These are phyloP conservation scores for Salix suchowensis DNA, from an alignment of 345 rosid genomes.

Conservation along the genomic window DNA sequence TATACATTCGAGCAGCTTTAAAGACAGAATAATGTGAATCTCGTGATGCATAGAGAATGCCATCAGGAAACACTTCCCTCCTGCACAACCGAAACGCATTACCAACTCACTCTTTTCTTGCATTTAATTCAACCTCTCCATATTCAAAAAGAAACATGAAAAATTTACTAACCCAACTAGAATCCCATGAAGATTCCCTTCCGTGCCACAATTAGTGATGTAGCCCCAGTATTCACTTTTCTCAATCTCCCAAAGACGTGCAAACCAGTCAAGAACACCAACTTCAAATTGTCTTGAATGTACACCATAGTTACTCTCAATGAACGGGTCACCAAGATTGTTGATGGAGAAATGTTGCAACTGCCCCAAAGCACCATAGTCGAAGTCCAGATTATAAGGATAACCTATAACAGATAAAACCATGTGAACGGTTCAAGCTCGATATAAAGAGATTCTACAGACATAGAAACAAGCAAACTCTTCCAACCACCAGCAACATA, in stretches of 20 bases:
- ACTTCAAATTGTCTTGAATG: constrained; percentile 98
- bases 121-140: background rate
- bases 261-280: constrained; percentile 99
- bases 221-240: constrained; percentile 95
- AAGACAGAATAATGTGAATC: constrained; percentile 91
- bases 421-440: background rate
- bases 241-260: constrained; percentile 97
- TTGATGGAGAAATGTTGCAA: constrained; percentile 95
- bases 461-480: background rate
- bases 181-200: constrained; percentile 99
- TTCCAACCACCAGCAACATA: background rate
- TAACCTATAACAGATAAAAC: constrained; percentile 51
- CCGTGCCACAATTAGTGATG: constrained; percentile 96
- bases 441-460: background rate
- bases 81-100: constrained; percentile 27
- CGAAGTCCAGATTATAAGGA: constrained; percentile 94
- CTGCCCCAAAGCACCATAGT: constrained; percentile 88
- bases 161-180: constrained; percentile 65
- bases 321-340: constrained; percentile 96
- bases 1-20: constrained; percentile 93
- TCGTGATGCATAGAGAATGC: constrained; percentile 76
- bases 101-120: background rate
- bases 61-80: constrained; percentile 91
- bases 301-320: constrained; percentile 95
- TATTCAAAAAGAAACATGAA: background rate